Percentiles rank a stretch among this genome's conserved stretches.
These are phyloP conservation scores for Rhynchospora breviuscula DNA, from an alignment of 176 grass and related monocot genomes.

Conservation along the genomic window DNA sequence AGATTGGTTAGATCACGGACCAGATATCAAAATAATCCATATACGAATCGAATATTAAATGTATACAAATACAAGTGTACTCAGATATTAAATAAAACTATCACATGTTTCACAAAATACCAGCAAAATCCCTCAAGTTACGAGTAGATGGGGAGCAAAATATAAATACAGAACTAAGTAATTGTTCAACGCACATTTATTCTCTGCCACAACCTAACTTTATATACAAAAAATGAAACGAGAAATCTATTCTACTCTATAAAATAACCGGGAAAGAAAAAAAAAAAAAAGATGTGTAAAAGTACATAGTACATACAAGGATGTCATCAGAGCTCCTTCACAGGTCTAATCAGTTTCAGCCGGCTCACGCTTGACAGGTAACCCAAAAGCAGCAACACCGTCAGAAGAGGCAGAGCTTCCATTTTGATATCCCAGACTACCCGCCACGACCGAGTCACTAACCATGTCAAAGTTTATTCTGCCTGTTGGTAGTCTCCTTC, in stretches of 20 bases:
- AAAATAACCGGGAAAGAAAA: neutral
- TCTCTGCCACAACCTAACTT: conserved; percentile 15
- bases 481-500: conserved; percentile 49
- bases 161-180: neutral
- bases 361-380: conserved; percentile 49
- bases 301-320: conserved; percentile 26
- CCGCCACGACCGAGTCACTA: conserved; percentile 81
- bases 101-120: neutral
- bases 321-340: neutral
- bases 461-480: conserved; percentile 90
- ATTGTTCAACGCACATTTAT: conserved; percentile 10
- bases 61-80: no score
- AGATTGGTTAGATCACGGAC: no score
- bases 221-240: conserved; percentile 14
- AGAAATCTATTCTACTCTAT: conserved; percentile 16
- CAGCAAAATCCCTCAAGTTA: neutral
- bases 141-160: neutral
- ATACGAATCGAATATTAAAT: no score
- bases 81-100: no score
- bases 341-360: conserved; percentile 25
- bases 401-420: conserved; percentile 47
- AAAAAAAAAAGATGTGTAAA: neutral
- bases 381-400: conserved; percentile 36
- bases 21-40: no score
- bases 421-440: conserved; percentile 61